phyloP scores from a whole-genome alignment of 1,139 yeast genomes.

The Wickerhamomyces sp. region DNA sequence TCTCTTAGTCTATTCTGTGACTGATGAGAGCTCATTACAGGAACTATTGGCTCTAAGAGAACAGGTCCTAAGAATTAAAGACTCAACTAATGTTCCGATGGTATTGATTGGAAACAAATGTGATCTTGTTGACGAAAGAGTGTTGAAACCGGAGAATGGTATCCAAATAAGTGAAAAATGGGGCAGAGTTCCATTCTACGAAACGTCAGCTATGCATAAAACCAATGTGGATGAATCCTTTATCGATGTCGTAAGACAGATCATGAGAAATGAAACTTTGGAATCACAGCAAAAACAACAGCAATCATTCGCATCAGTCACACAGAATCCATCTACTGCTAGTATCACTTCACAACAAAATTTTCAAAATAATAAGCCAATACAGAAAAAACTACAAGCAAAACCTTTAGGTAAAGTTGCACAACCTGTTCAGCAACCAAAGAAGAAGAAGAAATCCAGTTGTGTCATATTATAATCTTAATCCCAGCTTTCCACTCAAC shows the following conservation, averaged over 20 bases:
- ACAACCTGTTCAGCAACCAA: slow-evolving; percentile 5
- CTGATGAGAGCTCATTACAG: slow-evolving; percentile 80
- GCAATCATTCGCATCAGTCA: slow-evolving; percentile 1
- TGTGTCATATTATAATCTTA: slow-evolving; percentile 23
- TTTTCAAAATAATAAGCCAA: slow-evolving; percentile 4
- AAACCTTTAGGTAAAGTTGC: slow-evolving; percentile 17
- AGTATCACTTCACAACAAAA: slow-evolving; percentile 2
- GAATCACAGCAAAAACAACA: slow-evolving; percentile 11
- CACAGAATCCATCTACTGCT: not conserved
- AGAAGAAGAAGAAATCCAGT: slow-evolving; percentile 23
- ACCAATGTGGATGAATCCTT: slow-evolving; percentile 91
- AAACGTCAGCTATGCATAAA: slow-evolving; percentile 88
- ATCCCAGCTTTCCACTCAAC: too few species aligned
- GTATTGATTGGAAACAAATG: slow-evolving; percentile 87
- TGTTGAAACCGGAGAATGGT: slow-evolving; percentile 75
- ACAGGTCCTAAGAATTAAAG: slow-evolving; percentile 88
- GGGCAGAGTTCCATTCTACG: slow-evolving; percentile 89
- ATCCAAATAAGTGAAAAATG: slow-evolving; percentile 76
- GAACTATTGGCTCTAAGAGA: slow-evolving; percentile 79
- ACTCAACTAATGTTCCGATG: slow-evolving; percentile 72
- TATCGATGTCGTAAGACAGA: slow-evolving; percentile 82
- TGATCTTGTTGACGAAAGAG: slow-evolving; percentile 74
- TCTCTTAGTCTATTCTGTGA: slow-evolving; percentile 82
- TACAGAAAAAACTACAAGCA: slow-evolving; percentile 1
- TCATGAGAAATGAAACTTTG: slow-evolving; percentile 62